A percentile compares a stretch with the other conserved stretches of the same genome.
These are phyloP conservation scores for Volvariella surrecta DNA, from an alignment of 1,284 basidiomycete genomes.

Conservation along the genomic window DNA sequence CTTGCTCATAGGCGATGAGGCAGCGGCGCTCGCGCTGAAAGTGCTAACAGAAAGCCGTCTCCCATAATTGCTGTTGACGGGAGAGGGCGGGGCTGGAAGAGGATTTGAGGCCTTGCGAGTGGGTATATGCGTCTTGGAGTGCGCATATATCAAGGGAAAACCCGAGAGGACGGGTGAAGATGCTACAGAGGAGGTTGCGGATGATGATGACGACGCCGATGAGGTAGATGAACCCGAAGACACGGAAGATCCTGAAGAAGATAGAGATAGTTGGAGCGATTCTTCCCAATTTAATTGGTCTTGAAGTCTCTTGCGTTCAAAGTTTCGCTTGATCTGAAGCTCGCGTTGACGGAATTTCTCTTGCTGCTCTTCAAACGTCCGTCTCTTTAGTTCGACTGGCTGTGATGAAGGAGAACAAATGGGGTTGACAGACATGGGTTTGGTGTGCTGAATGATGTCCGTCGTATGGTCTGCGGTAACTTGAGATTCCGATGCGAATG, in stretches of 20 bases:
- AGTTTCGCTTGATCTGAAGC: not conserved
- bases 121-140: not conserved
- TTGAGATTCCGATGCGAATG: no score
- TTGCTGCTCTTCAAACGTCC: not conserved
- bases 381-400: not conserved
- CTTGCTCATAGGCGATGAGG: not conserved
- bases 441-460: no score
- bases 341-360: not conserved
- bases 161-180: not conserved
- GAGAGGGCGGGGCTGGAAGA: no score
- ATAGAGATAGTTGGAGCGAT: not conserved
- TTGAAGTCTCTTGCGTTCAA: not conserved
- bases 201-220: not conserved
- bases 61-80: no score
- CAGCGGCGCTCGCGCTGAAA: not conserved
- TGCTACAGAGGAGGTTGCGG: not conserved
- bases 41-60: not conserved
- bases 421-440: no score
- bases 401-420: not conserved
- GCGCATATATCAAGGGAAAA: not conserved
- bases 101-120: not conserved
- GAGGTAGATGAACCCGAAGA: not conserved
- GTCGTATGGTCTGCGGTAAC: no score
- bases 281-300: constrained; percentile 1
- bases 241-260: not conserved